Evolutionary conservation across 257 asterid genomes (phyloP), one percentile per base, ranked within the genome.

Genomic region (Linderniella brevidens): DNA sequence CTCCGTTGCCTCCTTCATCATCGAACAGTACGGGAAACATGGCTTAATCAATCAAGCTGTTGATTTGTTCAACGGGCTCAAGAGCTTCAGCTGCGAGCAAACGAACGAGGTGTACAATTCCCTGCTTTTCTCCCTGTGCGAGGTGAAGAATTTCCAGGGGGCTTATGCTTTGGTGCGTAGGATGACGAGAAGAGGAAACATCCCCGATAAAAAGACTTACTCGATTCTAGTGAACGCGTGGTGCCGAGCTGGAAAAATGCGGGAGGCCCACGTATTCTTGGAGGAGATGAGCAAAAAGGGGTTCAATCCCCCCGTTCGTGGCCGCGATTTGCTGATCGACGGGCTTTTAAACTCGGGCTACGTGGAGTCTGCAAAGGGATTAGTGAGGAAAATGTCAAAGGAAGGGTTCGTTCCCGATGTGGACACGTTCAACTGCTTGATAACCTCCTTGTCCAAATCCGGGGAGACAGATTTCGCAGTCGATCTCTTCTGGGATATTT

Each of bases 231-330:
- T 90, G 44, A 79, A 81, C 17, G 98, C 87, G 14, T 90, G 98
- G 96, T 85, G 98, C 67, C 75, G 78, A 32, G 94, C 87, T 0
- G 98, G 98, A 61, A 90, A 90, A 68, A 70, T 90, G 98, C 74
- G 68, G 37, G 98, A 90, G 68, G 96, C 98, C 5, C 98, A 84
- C 53, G 85, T 66, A 52, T 90, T 90, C 65, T 70, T 90, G 61
- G 92, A 80, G 73, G 98, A 90, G 71, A 85, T 90, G 98, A 85
- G 92, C 65, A 70, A 67, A 16, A 78, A 75, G 60, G 98, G 96
- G 4, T 85, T 59, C 39, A 85, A 90, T 57, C 94, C 94, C n/a
- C 96, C 96, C 7, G 86, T 85, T 9, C 93, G 96, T 11, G 96
- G 96, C 13, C 82, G 94, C 56, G 96, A 90, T 63, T 74, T 90